Evolutionary conservation across 345 rosid genomes (phyloP).

Genomic region (Ailanthus altissimus): DNA sequence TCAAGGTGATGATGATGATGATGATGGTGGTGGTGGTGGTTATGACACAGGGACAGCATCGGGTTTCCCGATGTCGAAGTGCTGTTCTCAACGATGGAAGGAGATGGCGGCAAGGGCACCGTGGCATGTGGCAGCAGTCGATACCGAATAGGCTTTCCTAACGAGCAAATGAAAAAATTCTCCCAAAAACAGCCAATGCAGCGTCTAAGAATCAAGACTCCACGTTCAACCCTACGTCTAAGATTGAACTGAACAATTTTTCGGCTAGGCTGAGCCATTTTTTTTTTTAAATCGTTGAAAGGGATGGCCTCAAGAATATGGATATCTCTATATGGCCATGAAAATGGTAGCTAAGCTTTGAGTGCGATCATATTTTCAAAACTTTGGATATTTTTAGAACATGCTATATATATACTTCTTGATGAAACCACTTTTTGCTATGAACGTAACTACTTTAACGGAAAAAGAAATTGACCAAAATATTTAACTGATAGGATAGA

Average conservation of each 20-base stretch:
- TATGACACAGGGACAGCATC: constrained; percentile 20
- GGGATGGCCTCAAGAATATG: constrained; percentile 28
- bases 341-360: not conserved
- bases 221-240: constrained; percentile 44
- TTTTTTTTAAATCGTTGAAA: not conserved
- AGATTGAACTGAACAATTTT: constrained; percentile 41
- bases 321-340: constrained; percentile 31
- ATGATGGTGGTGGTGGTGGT: too few species aligned
- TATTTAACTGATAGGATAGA: not conserved
- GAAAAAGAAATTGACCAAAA: constrained; percentile 37
- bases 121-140: constrained; percentile 41
- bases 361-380: not conserved
- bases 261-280: constrained; percentile 28
- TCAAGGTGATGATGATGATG: constrained; percentile 34
- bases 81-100: constrained; percentile 11
- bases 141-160: constrained; percentile 54
- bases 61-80: not conserved
- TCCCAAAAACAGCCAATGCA: constrained; percentile 56
- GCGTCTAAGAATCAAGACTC: constrained; percentile 51
- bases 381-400: constrained; percentile 31
- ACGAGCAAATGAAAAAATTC: constrained; percentile 45
- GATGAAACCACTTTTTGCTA: constrained; percentile 21
- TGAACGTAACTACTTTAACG: constrained; percentile 42
- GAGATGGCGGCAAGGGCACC: constrained; percentile 32
- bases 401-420: not conserved